Base-by-base conservation (phyloP, 2,329 filamentous ascomycete genomes). In the Colletotrichum ledebouriae region DNA sequence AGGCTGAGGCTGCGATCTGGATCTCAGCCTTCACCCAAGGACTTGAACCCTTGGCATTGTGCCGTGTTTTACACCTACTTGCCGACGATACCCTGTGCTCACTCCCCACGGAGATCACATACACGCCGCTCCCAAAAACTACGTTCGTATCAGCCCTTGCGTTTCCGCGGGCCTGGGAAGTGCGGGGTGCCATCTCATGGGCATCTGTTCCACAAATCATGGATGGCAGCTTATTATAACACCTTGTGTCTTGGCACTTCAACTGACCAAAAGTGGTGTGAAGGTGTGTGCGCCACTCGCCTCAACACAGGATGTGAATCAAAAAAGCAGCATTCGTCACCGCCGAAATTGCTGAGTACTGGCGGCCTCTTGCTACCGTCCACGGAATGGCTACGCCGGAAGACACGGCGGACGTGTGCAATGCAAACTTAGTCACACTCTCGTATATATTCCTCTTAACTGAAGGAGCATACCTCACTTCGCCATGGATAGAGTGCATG, bases 1-100 rank as follows among this genome's bases (percentile, higher is more conserved):
- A 60, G 85, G 85, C n/a, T 88, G 79, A 85, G 65, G 47, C n/a
- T 6, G 20, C 17, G 9, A 15, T 50, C 34, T n/a, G 10, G n/a
- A 37, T 42, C 39, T 47, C 42, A 41, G 33, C 39, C 29, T 50
- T 58, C 25, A 37, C 47, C 37, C 37, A 62, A 13, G 49, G 34
- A 61, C 29, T 59, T 12, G 15, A 20, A 17, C 37, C 47, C 34
- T 22, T 49, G 33, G 29, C n/a, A 11, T n/a, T 15, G 22, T 13
- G 53, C 46, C 52, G 11, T 63, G 20, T 63, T 20, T 59, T 20
- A 44, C 34, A 42, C 59, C 39, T 22, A 46, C 22, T 4, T 42
- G 29, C 41, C 49, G 33, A 53, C 29, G 25, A 20, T 34, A 46
- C 7, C 17, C 34, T 34, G 22, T 34, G 57, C 44, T 25, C 29